Conservation (phyloP, 192 early-diverging fungal genomes). For the Allomyces macrogynus region DNA sequence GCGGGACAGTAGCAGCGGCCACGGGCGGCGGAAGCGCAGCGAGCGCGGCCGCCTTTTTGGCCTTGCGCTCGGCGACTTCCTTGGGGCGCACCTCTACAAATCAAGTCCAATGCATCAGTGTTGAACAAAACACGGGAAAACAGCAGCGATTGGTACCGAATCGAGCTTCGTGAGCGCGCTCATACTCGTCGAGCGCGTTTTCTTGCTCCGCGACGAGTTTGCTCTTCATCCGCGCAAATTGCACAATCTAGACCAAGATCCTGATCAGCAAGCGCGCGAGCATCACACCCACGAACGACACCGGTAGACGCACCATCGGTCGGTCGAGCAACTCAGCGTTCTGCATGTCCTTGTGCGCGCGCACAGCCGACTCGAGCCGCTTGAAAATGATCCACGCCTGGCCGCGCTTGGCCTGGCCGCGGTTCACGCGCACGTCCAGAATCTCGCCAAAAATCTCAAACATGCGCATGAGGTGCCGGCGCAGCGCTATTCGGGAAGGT, state of each 20-base stretch:
- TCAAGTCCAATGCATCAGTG: neutral
- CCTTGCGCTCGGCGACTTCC: too few species aligned
- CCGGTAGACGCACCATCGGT: slow-evolving; percentile 38
- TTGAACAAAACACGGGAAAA: neutral
- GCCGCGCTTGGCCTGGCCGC: slow-evolving; percentile 66
- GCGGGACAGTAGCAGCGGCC: too few species aligned
- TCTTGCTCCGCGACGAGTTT: neutral
- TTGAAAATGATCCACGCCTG: slow-evolving; percentile 85
- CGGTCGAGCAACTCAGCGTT: slow-evolving; percentile 63
- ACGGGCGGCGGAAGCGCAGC: too few species aligned
- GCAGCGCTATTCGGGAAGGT: slow-evolving; percentile 30
- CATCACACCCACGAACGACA: neutral
- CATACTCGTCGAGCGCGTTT: neutral
- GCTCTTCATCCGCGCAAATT: neutral
- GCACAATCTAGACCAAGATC: neutral
- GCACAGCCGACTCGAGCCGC: slow-evolving; percentile 42
- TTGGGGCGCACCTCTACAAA: too few species aligned
- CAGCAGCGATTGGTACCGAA: neutral
- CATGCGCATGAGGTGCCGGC: slow-evolving; percentile 46
- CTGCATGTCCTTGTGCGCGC: slow-evolving; percentile 64
- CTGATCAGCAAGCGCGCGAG: slow-evolving; percentile 2
- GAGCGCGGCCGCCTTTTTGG: too few species aligned
- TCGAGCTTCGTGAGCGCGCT: slow-evolving; percentile 33
- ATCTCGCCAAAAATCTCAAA: slow-evolving; percentile 74
- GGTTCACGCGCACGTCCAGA: slow-evolving; percentile 55